Conservation (phyloP, 345 rosid genomes). For the Microcos paniculata region DNA sequence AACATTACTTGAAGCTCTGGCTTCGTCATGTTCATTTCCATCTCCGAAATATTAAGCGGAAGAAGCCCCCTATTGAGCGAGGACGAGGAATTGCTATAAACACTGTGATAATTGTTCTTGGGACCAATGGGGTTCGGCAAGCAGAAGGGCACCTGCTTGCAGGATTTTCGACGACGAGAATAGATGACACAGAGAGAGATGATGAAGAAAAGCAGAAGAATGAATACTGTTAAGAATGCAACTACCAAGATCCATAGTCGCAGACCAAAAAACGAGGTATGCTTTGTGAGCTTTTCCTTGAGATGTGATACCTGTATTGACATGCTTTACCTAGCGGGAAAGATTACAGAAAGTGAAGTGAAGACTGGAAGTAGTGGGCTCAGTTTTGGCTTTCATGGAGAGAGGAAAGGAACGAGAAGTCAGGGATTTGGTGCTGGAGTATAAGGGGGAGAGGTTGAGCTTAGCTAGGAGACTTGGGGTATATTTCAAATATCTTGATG, state of each 20-base stretch:
- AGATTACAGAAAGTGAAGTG: not conserved
- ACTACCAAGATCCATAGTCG: constrained; percentile 51
- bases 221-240: constrained; percentile 21
- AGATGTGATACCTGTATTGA: constrained; percentile 23
- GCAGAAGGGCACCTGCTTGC: constrained; percentile 26
- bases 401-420: constrained; percentile 26
- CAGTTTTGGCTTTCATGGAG: constrained; percentile 1
- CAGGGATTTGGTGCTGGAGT: not conserved
- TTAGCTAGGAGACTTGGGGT: not conserved
- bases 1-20: constrained; percentile 24
- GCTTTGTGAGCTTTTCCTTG: constrained; percentile 32
- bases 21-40: constrained; percentile 34
- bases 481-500: not conserved
- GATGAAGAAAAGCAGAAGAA: constrained; percentile 23
- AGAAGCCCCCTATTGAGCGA: constrained; percentile 38
- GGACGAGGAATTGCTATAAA: constrained; percentile 9
- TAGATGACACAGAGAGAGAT: constrained; percentile 33
- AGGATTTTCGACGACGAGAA: constrained; percentile 28
- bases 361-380: too few relatives aligned
- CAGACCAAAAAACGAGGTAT: constrained; percentile 49
- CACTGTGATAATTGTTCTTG: not conserved
- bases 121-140: constrained; percentile 31
- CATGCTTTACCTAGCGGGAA: constrained; percentile 19
- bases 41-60: constrained; percentile 24
- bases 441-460: not conserved